Base-by-base conservation (phyloP, 441 rosid species). In the Bocquillonia castaneifolia region DNA sequence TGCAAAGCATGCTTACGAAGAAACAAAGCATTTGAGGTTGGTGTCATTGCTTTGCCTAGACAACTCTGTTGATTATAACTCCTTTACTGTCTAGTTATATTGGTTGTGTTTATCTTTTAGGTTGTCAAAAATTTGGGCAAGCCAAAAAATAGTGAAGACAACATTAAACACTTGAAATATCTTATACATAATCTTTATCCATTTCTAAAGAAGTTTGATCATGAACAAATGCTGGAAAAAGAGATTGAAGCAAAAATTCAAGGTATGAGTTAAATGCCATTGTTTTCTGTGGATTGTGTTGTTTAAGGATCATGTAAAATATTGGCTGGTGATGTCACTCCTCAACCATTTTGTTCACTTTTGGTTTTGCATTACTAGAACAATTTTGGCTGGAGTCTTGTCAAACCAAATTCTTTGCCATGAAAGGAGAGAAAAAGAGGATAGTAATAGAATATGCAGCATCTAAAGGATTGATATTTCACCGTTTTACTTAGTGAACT, bases 1-100 rank as follows among this genome's bases (percentile, higher is more conserved):
- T 83, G 85, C 73, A 82, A 82, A 70, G 67, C 82, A 25, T 85
- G 89, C 40, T 42, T 67, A 36, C 69, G 52, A 29, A 47, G 39
- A 20, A 47, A 15, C 3, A 0, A 39, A 25, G 9, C 36, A 39
- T 28, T 6, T 47, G 18, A 28, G 37, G 67, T 64, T 32, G 56
- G 56, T 29, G 55, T 8, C 6, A 8, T 25, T 23, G 34, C 17
- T 10, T 34, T 32, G 10, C 23, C 37, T 44, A 14, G 12, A 18
- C 10, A 5, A 25, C 36, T 45, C 12, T 42, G 8, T 36, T 9
- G 9, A 36, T 36, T 15, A 28, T 29, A 18, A 12, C 25, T 28
- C 6, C 10, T 13, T 29, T 20, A 48, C 13, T 37, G 12, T 58
- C 31, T 22, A 10, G 10, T 25, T 60, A 23, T 23, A 37, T 23